Evolutionary conservation across 164 flowering plant species (phyloP), one percentile per base, ranked within the genome.

Genomic region (Magnolia sinica): DNA sequence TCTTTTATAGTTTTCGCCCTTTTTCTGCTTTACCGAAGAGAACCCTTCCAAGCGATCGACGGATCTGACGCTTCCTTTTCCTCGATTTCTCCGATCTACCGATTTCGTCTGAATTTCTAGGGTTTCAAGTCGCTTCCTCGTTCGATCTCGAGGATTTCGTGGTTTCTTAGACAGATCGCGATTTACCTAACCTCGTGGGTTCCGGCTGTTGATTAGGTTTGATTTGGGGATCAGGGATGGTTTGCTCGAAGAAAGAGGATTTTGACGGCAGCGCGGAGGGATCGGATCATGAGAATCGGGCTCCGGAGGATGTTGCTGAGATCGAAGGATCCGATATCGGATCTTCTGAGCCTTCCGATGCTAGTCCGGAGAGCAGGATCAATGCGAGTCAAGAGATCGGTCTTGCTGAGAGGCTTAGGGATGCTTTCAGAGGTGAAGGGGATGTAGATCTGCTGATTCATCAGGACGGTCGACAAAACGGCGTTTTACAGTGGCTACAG

Each of bases 401-500:
- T 45, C 65, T 91, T 13, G 68, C 89, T 50, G 90, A 86, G 76
- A 84, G 96, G 24, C 82, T 89, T 79, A 84, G 86, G 71, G 87
- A 80, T 24, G 77, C 85, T 1, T 52, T 89, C 0, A 84, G 81
- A 3, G 91, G 78, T 1, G 88, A 83, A 16, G 88, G 89, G 0
- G 92, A 88, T 22, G 92, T 85, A 8, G 97, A 92, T 86, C 83
- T 92, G 81, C 79, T 89, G 85, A 75, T 89, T 73, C 87, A 79
- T 71, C 78, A 76, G 49, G 83, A 72, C 76, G 84, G 82, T 73
- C 75, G 87, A 7, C 91, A 86, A 64, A 81, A 78, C 50, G 81
- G 83, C 76, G 81, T 90, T 66, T 11, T 92, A 78, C 91, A 78
- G 88, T 94, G 95, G 95, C 85, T 96, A 9, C 91, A 87, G 73